Conservation (phyloP, 352 stramenopile genomes). For the Pelagophyceae sp. region DNA sequence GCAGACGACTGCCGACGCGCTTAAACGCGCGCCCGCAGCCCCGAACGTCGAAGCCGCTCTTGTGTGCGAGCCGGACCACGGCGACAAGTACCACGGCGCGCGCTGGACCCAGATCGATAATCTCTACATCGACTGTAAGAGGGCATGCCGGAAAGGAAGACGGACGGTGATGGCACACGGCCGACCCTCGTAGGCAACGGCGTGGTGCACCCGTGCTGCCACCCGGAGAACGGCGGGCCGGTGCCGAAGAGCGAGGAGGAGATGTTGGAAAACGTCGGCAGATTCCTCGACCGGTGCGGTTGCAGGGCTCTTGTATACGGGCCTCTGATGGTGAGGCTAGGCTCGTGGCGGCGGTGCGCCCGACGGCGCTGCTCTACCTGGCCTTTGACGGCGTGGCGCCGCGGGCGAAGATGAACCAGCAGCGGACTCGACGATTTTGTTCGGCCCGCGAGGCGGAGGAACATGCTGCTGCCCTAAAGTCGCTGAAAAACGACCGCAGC, state of each 20-base stretch:
- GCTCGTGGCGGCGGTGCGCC: slow-evolving; percentile 82
- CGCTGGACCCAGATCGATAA: slow-evolving; percentile 80
- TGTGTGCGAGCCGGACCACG: slow-evolving; percentile 43
- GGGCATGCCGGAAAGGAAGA: too few relatives aligned
- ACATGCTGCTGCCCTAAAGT: slow-evolving; percentile 47
- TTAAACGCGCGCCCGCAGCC: too few relatives aligned
- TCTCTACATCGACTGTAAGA: slow-evolving; percentile 98
- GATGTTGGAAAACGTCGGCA: slow-evolving; percentile 90
- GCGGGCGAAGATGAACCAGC: slow-evolving; percentile 98
- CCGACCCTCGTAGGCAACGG: too few relatives aligned
- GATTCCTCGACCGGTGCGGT: slow-evolving; percentile 95
- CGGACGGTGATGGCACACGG: too few relatives aligned
- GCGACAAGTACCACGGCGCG: slow-evolving; percentile 71
- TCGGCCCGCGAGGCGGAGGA: slow-evolving; percentile 55
- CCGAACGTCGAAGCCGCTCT: slow-evolving; percentile 55
- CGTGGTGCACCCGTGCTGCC: slow-evolving; percentile 97
- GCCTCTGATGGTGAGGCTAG: too few relatives aligned
- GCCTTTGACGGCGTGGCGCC: slow-evolving; percentile 96
- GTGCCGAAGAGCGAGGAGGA: slow-evolving; percentile 86
- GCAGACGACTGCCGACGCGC: too few relatives aligned
- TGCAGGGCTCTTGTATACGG: too few relatives aligned
- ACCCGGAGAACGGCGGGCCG: slow-evolving; percentile 73
- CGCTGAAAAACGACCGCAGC: slow-evolving; percentile 56
- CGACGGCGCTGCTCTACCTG: slow-evolving; percentile 91
- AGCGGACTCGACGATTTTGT: slow-evolving; percentile 88